Conservation (phyloP, 768 basidiomycete species). For the Lactarius indigo region DNA sequence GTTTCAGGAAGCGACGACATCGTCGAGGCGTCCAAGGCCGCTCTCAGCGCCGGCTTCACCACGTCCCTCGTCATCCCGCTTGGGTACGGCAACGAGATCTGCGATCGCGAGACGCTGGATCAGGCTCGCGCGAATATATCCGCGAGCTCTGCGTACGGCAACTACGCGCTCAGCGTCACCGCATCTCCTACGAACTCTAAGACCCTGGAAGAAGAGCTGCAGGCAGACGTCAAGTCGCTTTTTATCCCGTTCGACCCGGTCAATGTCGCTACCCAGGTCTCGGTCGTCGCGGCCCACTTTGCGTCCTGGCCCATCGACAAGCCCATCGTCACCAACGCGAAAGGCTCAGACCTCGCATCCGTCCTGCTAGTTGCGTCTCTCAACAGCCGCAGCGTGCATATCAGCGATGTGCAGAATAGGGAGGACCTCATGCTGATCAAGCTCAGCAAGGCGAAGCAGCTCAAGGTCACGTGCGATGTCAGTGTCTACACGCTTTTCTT, state of each 20-base stretch:
- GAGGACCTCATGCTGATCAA: slow-evolving; percentile 90
- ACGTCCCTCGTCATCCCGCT: slow-evolving; percentile 75
- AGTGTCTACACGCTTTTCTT: slow-evolving; percentile 91
- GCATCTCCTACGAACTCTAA: slow-evolving; percentile 68
- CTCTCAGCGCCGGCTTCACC: slow-evolving; percentile 88
- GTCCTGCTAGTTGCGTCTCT: slow-evolving; percentile 92
- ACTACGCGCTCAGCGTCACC: slow-evolving; percentile 79
- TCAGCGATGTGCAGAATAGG: slow-evolving; percentile 81
- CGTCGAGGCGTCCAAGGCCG: slow-evolving; percentile 67
- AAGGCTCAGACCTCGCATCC: slow-evolving; percentile 88
- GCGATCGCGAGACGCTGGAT: slow-evolving; percentile 65
- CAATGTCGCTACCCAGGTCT: slow-evolving; percentile 51
- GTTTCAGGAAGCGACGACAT: slow-evolving; percentile 56
- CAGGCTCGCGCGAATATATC: slow-evolving; percentile 58
- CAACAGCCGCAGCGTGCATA: slow-evolving; percentile 82
- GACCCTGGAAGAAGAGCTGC: slow-evolving; percentile 66
- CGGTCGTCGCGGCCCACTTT: slow-evolving; percentile 82
- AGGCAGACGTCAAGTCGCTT: slow-evolving; percentile 77
- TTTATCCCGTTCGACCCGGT: slow-evolving; percentile 74
- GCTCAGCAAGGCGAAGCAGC: slow-evolving; percentile 88
- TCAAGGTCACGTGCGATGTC: slow-evolving; percentile 96
- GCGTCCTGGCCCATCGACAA: slow-evolving; percentile 87
- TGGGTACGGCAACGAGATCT: slow-evolving; percentile 58
- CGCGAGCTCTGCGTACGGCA: slow-evolving; percentile 68
- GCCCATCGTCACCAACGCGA: slow-evolving; percentile 92